phyloP scores from a whole-genome alignment of 192 early-diverging fungal genomes.

The Umbelopsis vinacea region DNA sequence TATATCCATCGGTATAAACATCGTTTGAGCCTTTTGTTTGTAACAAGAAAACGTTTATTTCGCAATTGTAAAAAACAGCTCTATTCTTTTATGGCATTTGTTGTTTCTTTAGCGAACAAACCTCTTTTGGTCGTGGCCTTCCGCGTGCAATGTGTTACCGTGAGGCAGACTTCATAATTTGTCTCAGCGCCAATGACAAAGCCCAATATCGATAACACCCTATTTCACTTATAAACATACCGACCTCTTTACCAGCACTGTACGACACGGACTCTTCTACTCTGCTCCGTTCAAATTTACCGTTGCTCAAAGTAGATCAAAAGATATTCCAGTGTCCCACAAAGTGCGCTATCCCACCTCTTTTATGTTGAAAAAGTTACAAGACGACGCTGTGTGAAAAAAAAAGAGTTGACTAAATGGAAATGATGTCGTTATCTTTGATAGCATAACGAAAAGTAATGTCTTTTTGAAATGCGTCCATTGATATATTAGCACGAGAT shows the following conservation, averaged over 20 bases:
- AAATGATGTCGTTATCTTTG: slow-evolving; percentile 6
- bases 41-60: not conserved
- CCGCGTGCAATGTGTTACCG: not conserved
- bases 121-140: not conserved
- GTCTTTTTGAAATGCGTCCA: not conserved
- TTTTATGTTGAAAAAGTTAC: no score
- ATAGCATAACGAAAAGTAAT: slow-evolving; percentile 3
- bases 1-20: no score
- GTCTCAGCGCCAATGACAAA: slow-evolving; percentile 6
- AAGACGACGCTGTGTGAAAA: not conserved
- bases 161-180: not conserved
- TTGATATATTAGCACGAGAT: not conserved
- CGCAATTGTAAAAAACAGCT: not conserved
- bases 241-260: not conserved
- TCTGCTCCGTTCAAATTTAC: not conserved
- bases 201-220: not conserved
- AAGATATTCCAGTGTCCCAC: no score
- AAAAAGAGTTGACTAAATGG: not conserved
- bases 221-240: not conserved
- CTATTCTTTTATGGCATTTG: not conserved
- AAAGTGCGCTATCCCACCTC: no score
- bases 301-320: no score
- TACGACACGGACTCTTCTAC: not conserved
- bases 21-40: no score
- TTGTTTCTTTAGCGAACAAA: slow-evolving; percentile 2